Conservation (phyloP, 2,329 filamentous ascomycete species). For the Aspergillus luchuensis region DNA sequence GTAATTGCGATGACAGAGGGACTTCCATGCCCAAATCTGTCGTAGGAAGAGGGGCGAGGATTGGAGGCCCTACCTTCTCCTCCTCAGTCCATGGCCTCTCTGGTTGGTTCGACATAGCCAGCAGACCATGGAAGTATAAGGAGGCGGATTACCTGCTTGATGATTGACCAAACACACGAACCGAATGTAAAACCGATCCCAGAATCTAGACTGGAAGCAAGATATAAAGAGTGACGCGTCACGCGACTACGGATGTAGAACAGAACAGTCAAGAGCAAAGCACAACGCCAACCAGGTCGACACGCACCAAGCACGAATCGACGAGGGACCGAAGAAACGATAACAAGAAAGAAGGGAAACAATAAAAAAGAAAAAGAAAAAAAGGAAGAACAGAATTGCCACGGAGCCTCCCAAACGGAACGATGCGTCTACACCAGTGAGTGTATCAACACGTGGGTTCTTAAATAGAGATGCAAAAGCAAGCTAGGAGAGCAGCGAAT, state of each 20-base stretch:
- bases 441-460: slow-evolving; percentile 29
- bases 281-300: slow-evolving; percentile 11
- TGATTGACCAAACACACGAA: slow-evolving; percentile 11
- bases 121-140: slow-evolving; percentile 37
- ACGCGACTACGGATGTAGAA: slow-evolving; percentile 18
- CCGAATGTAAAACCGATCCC: slow-evolving; percentile 5
- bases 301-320: slow-evolving; percentile 5
- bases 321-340: slow-evolving; percentile 14
- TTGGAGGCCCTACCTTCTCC: slow-evolving; percentile 43
- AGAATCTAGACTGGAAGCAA: slow-evolving; percentile 2
- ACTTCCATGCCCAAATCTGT: background rate
- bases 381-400: slow-evolving; percentile 21
- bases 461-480: slow-evolving; percentile 22
- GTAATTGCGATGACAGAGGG: background rate
- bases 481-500: slow-evolving; percentile 19
- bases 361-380: slow-evolving; percentile 10
- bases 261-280: slow-evolving; percentile 11
- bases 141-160: slow-evolving; percentile 15
- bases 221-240: slow-evolving; percentile 20
- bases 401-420: slow-evolving; percentile 37
- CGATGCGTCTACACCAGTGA: slow-evolving; percentile 29
- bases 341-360: slow-evolving; percentile 17
- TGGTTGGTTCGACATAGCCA: slow-evolving; percentile 48
- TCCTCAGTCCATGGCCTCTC: slow-evolving; percentile 49
- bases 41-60: background rate